phyloP scores from a whole-genome alignment of 2,329 filamentous ascomycete genomes.

The Trichoderma koningii region DNA sequence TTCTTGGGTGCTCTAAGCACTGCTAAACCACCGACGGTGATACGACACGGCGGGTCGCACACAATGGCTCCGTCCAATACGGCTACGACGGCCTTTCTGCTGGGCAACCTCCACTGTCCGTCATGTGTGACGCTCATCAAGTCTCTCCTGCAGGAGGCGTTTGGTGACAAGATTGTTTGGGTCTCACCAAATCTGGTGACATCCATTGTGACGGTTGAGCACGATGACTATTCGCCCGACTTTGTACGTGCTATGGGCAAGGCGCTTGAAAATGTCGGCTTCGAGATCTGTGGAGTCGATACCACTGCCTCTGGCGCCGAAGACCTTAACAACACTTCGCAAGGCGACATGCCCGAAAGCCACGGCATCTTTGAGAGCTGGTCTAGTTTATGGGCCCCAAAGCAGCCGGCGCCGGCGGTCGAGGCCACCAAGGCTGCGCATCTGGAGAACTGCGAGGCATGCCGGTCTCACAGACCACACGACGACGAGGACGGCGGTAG shows the following conservation, averaged over 20 bases:
- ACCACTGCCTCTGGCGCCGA: conserved; percentile 40
- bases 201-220: conserved; percentile 65
- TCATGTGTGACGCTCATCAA: conserved; percentile 71
- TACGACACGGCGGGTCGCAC: conserved; percentile 17
- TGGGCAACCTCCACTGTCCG: conserved; percentile 77
- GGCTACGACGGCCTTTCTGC: conserved; percentile 62
- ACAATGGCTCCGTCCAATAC: conserved; percentile 38
- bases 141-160: conserved; percentile 54
- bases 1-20: background rate
- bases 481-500: background rate
- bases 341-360: conserved; percentile 31
- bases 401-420: conserved; percentile 33
- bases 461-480: conserved; percentile 33
- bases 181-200: conserved; percentile 72
- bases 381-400: conserved; percentile 38
- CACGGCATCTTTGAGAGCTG: conserved; percentile 37
- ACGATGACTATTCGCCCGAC: conserved; percentile 48
- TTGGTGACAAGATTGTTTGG: conserved; percentile 51
- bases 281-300: conserved; percentile 57
- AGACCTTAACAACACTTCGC: conserved; percentile 34
- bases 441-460: conserved; percentile 44
- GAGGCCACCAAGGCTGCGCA: conserved; percentile 38
- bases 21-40: conserved; percentile 6
- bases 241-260: conserved; percentile 47
- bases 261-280: conserved; percentile 59